Evolutionary conservation across 441 rosid species (phyloP).

Genomic region (Euphorbia corollata): DNA sequence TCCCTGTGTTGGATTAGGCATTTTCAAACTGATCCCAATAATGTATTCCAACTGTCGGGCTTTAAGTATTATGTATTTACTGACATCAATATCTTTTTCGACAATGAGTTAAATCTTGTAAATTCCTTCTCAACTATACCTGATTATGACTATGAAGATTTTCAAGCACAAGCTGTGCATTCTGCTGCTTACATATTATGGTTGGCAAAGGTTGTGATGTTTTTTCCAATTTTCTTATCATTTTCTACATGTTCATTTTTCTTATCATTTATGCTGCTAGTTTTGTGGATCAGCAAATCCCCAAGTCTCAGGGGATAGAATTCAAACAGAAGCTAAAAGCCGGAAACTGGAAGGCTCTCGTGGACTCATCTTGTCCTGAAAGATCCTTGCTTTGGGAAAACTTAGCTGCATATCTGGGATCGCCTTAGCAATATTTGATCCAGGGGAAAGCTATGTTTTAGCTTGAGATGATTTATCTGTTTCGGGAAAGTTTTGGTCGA

Average conservation of each 20-base stretch:
- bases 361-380: conserved; percentile 38
- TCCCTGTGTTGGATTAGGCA: conserved; percentile 47
- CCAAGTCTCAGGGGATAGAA: conserved; percentile 29
- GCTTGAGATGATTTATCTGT: no score
- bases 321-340: conserved; percentile 43
- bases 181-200: conserved; percentile 59
- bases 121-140: conserved; percentile 41
- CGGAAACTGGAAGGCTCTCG: conserved; percentile 31
- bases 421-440: background rate
- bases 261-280: no score
- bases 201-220: conserved; percentile 53
- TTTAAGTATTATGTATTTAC: no score
- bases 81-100: conserved; percentile 24
- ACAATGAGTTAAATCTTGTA: conserved; percentile 45
- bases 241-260: background rate
- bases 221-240: background rate
- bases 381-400: conserved; percentile 40
- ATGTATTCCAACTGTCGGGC: background rate
- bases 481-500: no score
- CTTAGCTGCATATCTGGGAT: conserved; percentile 16
- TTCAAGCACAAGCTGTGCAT: conserved; percentile 54
- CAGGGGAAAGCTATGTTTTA: no score
- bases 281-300: conserved; percentile 45
- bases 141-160: conserved; percentile 58
- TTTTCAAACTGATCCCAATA: conserved; percentile 23